Base-by-base conservation (phyloP, 352 stramenopile species). In the Lagenidium giganteum region DNA sequence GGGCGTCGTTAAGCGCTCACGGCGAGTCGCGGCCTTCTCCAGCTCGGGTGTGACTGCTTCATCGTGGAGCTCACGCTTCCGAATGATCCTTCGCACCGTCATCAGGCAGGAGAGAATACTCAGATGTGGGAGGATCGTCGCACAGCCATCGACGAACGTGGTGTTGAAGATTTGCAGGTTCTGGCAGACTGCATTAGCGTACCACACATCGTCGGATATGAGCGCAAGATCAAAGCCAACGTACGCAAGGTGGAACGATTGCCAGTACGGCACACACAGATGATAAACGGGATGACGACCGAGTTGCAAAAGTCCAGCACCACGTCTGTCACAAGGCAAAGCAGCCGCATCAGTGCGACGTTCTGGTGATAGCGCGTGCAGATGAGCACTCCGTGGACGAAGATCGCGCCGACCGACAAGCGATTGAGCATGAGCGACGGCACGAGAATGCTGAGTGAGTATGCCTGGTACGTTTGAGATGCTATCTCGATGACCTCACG, bases 391-490 rank as follows among this genome's bases (percentile, higher is more conserved):
- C n/a, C n/a, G n/a, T n/a, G n/a, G n/a, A n/a, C n/a, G n/a, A n/a
- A n/a, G n/a, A n/a, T n/a, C n/a, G n/a, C n/a, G n/a, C n/a, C n/a
- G n/a, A n/a, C n/a, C n/a, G n/a, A n/a, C n/a, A n/a, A n/a, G n/a
- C n/a, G n/a, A n/a, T n/a, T n/a, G n/a, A n/a, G n/a, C n/a, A n/a
- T n/a, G n/a, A n/a, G n/a, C n/a, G n/a, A n/a, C n/a, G n/a, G n/a
- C n/a, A 66, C 46, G 9, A 63, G 22, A 3, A 37, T 22, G 17
- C 60, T 66, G 3, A 38, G 56, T 2, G 46, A 47, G 27, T 69
- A 41, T 17, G 55, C 42, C 18, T 69, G 59, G 30, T 69, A 66
- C 7, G 51, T 55, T 22, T 69, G 55, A 3, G 46, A 58, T 4
- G 14, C 28, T 30, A 69, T 53, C 33, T 69, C 59, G 8, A 49